Conservation (phyloP, 371 early-diverging fungal genomes). For the Saksenaea oblongispora region DNA sequence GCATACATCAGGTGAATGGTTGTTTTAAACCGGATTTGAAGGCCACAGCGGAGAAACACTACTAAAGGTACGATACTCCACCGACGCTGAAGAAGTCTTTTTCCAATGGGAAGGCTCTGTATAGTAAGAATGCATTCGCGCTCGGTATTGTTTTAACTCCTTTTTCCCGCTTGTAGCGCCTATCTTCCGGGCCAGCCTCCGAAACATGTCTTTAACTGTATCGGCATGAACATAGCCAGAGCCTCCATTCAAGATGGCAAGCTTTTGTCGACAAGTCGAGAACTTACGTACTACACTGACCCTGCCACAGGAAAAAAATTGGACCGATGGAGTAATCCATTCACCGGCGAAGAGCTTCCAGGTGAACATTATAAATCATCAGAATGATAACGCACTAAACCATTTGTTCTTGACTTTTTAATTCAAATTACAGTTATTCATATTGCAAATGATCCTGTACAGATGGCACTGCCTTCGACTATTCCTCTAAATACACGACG, state of each 20-base stretch:
- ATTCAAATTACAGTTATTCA: slow-evolving; percentile 23
- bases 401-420: not conserved
- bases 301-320: slow-evolving; percentile 31
- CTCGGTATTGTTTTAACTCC: not conserved
- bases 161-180: slow-evolving; percentile 14
- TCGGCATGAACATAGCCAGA: slow-evolving; percentile 43
- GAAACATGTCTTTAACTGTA: slow-evolving; percentile 32
- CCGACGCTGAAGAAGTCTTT: slow-evolving; percentile 29
- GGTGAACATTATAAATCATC: slow-evolving; percentile 12
- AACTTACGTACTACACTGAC: slow-evolving; percentile 38
- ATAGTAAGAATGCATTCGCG: slow-evolving; percentile 21
- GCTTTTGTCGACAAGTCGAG: slow-evolving; percentile 23
- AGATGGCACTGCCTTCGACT: slow-evolving; percentile 33
- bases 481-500: slow-evolving; percentile 23
- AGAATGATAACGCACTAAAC: not conserved
- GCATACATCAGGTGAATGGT: no score
- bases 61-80: slow-evolving; percentile 21
- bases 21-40: not conserved
- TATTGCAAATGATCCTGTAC: slow-evolving; percentile 47
- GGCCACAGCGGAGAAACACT: not conserved
- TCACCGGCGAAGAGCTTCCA: slow-evolving; percentile 37
- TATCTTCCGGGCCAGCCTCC: slow-evolving; percentile 37
- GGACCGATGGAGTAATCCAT: slow-evolving; percentile 36
- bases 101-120: slow-evolving; percentile 45
- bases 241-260: slow-evolving; percentile 29